Evolutionary conservation across 2,329 filamentous ascomycete species (phyloP).

Genomic region (Aspergillus tubingensis): DNA sequence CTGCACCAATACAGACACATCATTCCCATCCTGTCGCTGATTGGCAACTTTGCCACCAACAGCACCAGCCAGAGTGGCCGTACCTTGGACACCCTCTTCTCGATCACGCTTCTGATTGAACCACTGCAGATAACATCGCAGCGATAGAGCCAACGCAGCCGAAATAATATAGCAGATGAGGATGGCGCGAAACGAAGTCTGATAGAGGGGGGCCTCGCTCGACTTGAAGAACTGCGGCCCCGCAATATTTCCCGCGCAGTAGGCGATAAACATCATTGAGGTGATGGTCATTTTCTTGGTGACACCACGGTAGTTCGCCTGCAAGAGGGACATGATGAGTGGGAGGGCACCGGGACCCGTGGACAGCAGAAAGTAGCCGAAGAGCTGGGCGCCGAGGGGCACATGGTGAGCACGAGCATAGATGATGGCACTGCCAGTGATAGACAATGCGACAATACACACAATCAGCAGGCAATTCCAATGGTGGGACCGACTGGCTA

Average conservation of each 20-base stretch:
- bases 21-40: conserved; percentile 38
- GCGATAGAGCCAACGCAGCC: conserved; percentile 45
- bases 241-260: conserved; percentile 59
- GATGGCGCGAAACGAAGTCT: conserved; percentile 58
- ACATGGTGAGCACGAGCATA: conserved; percentile 47
- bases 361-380: conserved; percentile 61
- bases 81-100: conserved; percentile 37
- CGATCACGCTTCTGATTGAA: conserved; percentile 48
- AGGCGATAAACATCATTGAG: conserved; percentile 57
- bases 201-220: conserved; percentile 54
- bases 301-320: conserved; percentile 58
- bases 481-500: conserved; percentile 8
- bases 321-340: conserved; percentile 57
- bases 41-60: conserved; percentile 49
- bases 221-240: conserved; percentile 59
- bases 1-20: conserved; percentile 33
- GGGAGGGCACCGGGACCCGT: conserved; percentile 58
- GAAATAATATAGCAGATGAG: conserved; percentile 59
- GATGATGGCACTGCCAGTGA: conserved; percentile 57
- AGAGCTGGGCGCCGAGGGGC: conserved; percentile 49
- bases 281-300: conserved; percentile 64
- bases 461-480: conserved; percentile 44
- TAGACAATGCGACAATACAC: conserved; percentile 53
- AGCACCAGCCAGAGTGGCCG: conserved; percentile 32
- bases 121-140: conserved; percentile 53